Conservation (phyloP, 164 flowering plant genomes). For the Hamamelis virginiana region DNA sequence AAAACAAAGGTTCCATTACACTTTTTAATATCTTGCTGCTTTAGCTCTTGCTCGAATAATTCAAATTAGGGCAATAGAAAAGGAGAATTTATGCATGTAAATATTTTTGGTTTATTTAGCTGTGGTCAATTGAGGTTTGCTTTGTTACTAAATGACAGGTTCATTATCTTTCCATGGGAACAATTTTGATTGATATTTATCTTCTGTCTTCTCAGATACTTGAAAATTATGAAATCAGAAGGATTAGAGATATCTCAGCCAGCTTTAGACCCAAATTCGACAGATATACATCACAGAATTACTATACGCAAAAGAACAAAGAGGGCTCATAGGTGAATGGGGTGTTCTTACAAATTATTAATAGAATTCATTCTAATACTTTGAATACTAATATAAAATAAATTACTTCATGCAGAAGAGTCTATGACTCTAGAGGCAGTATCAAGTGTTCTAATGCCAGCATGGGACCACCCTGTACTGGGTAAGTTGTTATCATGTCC, state of each 20-base stretch:
- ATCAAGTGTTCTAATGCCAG: constrained; percentile 65
- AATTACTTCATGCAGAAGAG: constrained; percentile 55
- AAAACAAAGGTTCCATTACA: neutral
- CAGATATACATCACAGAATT: constrained; percentile 88
- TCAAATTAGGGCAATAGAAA: neutral
- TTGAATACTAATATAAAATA: neutral
- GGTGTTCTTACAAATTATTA: neutral
- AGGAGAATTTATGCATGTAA: neutral
- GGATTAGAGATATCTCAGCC: constrained; percentile 96
- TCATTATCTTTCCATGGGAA: neutral
- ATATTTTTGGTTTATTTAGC: neutral
- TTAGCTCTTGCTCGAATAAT: neutral
- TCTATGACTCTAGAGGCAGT: constrained; percentile 72
- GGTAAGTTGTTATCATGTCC: constrained; percentile 36
- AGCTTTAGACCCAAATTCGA: constrained; percentile 81
- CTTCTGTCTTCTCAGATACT: constrained; percentile 51
- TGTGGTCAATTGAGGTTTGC: neutral
- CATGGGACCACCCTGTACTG: constrained; percentile 92
- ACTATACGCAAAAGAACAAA: constrained; percentile 64
- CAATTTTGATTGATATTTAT: neutral
- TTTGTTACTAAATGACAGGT: neutral
- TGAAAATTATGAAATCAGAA: constrained; percentile 72
- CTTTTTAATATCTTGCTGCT: neutral
- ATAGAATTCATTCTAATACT: neutral
- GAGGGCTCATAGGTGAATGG: constrained; percentile 65